Conservation (phyloP, 495 filamentous ascomycete species). For the Podospora pseudocomata region DNA sequence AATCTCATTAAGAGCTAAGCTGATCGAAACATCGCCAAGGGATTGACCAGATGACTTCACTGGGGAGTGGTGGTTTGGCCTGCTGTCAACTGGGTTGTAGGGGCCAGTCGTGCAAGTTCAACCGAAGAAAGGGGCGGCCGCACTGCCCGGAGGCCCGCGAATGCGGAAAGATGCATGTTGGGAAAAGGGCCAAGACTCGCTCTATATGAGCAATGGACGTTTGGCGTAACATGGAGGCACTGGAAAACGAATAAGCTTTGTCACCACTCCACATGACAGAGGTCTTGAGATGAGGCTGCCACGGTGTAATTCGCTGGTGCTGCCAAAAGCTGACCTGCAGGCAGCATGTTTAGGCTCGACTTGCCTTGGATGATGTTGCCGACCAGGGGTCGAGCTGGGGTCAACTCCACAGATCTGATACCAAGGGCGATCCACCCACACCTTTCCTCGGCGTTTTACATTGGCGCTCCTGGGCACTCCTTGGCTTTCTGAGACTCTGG, state of each 20-base stretch:
- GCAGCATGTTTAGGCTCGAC: constrained; percentile 6
- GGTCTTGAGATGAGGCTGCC: neutral
- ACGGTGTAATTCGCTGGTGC: neutral
- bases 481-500: constrained; percentile 2
- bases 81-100: neutral
- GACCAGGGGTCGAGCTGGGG: neutral
- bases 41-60: neutral
- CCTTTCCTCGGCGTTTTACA: constrained; percentile 5
- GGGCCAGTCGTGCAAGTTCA: neutral
- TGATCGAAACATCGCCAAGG: constrained; percentile 9
- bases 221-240: neutral
- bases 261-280: neutral
- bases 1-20: neutral
- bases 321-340: neutral
- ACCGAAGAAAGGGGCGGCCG: neutral
- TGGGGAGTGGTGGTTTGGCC: neutral
- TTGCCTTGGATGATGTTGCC: neutral
- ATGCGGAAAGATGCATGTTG: neutral
- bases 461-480: constrained; percentile 9
- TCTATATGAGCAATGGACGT: neutral
- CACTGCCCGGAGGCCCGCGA: neutral
- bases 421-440: constrained; percentile 6
- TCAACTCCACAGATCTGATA: neutral
- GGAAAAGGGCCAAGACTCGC: neutral
- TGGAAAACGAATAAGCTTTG: neutral